These are phyloP conservation scores for Elsinoe arachidis DNA, from an alignment of 2,329 filamentous ascomycete genomes.

Conservation along the genomic window DNA sequence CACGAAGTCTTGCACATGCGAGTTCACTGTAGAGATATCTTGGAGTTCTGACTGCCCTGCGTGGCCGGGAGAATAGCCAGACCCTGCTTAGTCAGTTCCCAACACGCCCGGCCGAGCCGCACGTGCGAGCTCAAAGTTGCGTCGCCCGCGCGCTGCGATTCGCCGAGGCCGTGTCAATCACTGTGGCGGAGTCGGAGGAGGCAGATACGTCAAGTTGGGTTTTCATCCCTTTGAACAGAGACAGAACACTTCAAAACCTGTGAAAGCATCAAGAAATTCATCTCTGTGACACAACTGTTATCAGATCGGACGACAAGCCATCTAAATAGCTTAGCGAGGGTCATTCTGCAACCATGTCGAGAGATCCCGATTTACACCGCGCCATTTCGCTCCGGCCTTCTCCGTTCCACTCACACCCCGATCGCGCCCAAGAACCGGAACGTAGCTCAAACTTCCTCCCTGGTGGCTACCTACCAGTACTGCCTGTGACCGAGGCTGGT, in stretches of 20 bases:
- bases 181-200: not conserved
- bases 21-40: no score
- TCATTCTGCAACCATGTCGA: slow-evolving; percentile 23
- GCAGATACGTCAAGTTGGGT: not conserved
- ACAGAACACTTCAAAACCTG: not conserved
- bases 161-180: not conserved
- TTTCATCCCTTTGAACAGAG: not conserved
- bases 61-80: no score
- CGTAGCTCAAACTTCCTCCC: slow-evolving; percentile 13
- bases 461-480: slow-evolving; percentile 19
- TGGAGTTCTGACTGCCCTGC: no score
- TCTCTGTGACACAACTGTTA: not conserved
- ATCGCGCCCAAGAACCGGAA: slow-evolving; percentile 23
- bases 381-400: slow-evolving; percentile 41
- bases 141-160: not conserved
- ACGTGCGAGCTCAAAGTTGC: not conserved
- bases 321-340: slow-evolving; percentile 1
- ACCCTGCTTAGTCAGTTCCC: not conserved
- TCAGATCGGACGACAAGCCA: slow-evolving; percentile 8
- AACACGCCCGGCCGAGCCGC: not conserved
- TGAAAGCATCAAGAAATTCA: not conserved
- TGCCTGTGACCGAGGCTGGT: slow-evolving; percentile 22
- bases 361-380: slow-evolving; percentile 39
- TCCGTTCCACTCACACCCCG: slow-evolving; percentile 33
- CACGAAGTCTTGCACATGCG: no score